These are phyloP conservation scores for Salvia sclarea DNA, from an alignment of 305 asterid species.

Conservation along the genomic window DNA sequence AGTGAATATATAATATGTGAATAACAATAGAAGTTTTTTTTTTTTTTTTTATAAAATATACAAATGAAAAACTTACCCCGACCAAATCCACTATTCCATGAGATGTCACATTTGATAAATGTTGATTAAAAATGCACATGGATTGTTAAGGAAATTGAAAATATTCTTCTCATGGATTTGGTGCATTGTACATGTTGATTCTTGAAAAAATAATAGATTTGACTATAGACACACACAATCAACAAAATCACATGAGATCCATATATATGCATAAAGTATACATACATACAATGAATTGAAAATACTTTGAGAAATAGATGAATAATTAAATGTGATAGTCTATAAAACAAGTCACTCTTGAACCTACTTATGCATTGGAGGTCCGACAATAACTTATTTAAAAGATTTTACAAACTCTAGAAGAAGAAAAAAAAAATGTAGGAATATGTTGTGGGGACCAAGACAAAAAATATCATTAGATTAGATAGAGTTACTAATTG, in stretches of 20 bases:
- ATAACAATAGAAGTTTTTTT: too few species aligned
- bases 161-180: background rate
- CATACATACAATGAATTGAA: background rate
- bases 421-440: background rate
- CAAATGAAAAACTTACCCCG: background rate
- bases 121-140: slow-evolving; percentile 22
- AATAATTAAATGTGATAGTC: background rate
- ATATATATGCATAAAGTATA: background rate
- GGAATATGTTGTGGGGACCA: background rate
- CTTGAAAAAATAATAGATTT: slow-evolving; percentile 23
- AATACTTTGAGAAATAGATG: background rate
- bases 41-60: too few species aligned
- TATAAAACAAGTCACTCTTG: background rate
- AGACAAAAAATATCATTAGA: too few species aligned
- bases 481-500: too few species aligned
- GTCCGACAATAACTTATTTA: background rate
- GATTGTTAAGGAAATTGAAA: background rate
- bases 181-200: slow-evolving; percentile 30
- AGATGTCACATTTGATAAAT: background rate
- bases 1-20: background rate
- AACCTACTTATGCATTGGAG: background rate
- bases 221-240: slow-evolving; percentile 15
- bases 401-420: background rate
- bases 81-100: background rate
- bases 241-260: slow-evolving; percentile 21